Evolutionary conservation across 1,139 yeast genomes (phyloP), one percentile per base, ranked within the genome.

Genomic region (Torulaspora globosa): DNA sequence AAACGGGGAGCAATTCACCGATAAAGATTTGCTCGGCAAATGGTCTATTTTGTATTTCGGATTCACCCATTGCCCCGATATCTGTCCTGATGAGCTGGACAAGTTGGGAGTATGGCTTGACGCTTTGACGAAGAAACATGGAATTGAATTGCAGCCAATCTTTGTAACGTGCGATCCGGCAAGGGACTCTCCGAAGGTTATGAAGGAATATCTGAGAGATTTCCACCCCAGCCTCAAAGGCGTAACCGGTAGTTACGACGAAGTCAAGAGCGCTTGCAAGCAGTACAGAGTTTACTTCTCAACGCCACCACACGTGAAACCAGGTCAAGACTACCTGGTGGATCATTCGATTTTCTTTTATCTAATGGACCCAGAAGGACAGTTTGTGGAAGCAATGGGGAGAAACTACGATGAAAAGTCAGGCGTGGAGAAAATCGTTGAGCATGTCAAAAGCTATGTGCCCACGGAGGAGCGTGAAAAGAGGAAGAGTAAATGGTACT

Each of bases 111-210:
- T 79, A 28, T 86, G 94, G 78, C 69, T 92, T 55, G 78, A 81
- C 43, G 78, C 73, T 19, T 72, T 86, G 59, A 78, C 83, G 57
- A 50, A 62, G 21, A 75, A 78, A 53, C 75, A 80, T 43, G 72
- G 73, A 27, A 76, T 82, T 47, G 72, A 79, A 40, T 63, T 89
- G 42, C 95, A 85, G 67, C 95, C 97, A 0, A 70, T 92, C 21
- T 92, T 92, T 66, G 84, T 92, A 54, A 89, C 97, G 8, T 92
- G 98, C 69, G 98, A 92, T 65, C 98, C 98, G 2, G 90, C 86
- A 3, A 79, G 98, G 60, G 98, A 92, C 63, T 67, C 87, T 0
- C 96, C 97, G 0, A 89, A 81, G 46, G 86, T 88, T 10, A 63
- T 89, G 45, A 83, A 83, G 63, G 81, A 79, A 52, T 90, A 90